phyloP scores from a whole-genome alignment of 108 stramenopile genomes.

The Aurantiochytrium sp. region DNA sequence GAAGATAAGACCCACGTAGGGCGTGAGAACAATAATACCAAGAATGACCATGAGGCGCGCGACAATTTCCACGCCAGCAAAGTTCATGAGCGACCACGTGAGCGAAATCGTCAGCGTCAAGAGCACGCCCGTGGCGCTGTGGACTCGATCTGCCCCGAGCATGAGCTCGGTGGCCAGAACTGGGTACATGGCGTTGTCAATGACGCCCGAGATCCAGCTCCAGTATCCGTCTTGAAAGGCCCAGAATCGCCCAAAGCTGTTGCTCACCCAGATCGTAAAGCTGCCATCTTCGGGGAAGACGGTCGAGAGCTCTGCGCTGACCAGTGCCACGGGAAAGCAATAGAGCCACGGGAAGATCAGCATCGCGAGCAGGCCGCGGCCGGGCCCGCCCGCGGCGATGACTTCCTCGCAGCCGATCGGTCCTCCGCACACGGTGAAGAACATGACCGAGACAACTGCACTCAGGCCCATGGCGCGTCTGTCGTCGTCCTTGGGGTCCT shows the following conservation, averaged over 20 bases:
- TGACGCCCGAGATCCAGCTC: not conserved
- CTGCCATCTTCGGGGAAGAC: not conserved
- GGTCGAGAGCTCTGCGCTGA: not conserved
- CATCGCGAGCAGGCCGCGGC: not conserved
- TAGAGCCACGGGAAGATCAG: not conserved
- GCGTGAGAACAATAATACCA: not conserved
- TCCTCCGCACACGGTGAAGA: conserved; percentile 10
- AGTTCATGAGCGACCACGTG: not conserved
- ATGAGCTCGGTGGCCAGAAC: not conserved
- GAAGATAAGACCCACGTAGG: not conserved
- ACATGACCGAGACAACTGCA: not conserved
- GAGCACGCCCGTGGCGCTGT: not conserved
- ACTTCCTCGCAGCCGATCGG: not conserved
- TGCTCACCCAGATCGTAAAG: not conserved
- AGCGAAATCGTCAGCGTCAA: not conserved
- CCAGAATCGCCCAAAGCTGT: not conserved
- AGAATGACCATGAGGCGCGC: not conserved
- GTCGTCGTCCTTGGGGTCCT: not conserved
- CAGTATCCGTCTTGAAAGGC: conserved; percentile 10
- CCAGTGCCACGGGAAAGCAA: not conserved
- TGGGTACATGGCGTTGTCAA: conserved; percentile 17
- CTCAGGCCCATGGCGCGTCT: not conserved
- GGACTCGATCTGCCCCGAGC: not conserved
- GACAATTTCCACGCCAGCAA: not conserved
- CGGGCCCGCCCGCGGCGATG: not conserved